These are phyloP conservation scores for Ogataea pignaliae DNA, from an alignment of 805 yeast genomes.

Conservation along the genomic window DNA sequence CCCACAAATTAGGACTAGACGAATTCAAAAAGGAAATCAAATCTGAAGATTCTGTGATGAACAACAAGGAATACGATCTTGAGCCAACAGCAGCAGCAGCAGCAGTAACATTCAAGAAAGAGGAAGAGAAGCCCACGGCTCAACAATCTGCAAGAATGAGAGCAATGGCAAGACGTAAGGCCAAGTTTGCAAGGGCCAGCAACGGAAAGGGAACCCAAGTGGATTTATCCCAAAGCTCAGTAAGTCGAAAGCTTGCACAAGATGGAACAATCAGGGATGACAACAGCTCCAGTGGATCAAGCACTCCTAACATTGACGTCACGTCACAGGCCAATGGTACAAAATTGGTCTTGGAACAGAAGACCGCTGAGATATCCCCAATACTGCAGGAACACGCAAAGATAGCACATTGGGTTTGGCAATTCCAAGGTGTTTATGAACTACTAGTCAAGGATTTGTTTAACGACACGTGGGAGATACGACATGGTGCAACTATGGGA, in stretches of 20 bases:
- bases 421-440: constrained; percentile 89
- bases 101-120: constrained; percentile 2
- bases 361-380: constrained; percentile 59
- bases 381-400: constrained; percentile 66
- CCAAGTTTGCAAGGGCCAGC: constrained; percentile 61
- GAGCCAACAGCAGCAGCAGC: constrained; percentile 6
- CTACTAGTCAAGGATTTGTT: constrained; percentile 72
- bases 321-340: constrained; percentile 79
- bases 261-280: constrained; percentile 31
- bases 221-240: constrained; percentile 68
- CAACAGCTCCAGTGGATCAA: constrained; percentile 16
- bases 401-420: constrained; percentile 81
- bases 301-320: constrained; percentile 38
- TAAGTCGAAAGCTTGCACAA: constrained; percentile 50
- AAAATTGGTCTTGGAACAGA: constrained; percentile 80
- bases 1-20: constrained; percentile 28
- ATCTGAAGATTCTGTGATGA: constrained; percentile 2
- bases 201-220: constrained; percentile 45
- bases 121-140: constrained; percentile 4
- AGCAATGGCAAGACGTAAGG: constrained; percentile 92
- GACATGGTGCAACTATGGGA: constrained; percentile 96
- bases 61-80: background rate
- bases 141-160: constrained; percentile 70
- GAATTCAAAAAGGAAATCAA: constrained; percentile 10
- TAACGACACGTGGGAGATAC: constrained; percentile 84